Evolutionary conservation across 208 protist species (phyloP).

Genomic region (Leishmania tropica): DNA sequence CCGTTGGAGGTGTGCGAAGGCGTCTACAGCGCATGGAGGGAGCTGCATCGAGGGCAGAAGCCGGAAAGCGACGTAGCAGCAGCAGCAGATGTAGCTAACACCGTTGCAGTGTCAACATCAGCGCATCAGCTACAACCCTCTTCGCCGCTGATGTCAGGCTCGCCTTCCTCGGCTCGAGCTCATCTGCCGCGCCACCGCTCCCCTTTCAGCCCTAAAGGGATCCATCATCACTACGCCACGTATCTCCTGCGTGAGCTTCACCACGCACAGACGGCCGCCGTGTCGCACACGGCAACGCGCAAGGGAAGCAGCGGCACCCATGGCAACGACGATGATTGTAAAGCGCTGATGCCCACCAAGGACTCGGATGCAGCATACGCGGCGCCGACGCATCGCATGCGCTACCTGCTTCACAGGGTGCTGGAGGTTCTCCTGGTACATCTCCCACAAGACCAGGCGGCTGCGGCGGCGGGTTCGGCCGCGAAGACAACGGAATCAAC

Average conservation of each 20-base stretch:
- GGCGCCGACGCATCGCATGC: not conserved
- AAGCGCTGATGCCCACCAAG: not conserved
- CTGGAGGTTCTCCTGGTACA: constrained; percentile 40
- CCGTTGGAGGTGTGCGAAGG: constrained; percentile 30
- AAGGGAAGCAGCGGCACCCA: not conserved
- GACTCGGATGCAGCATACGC: not conserved
- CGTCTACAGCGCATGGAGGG: constrained; percentile 24
- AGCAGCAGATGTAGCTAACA: not conserved
- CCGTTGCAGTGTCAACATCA: not conserved
- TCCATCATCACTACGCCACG: constrained; percentile 21
- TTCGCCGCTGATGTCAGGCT: not conserved
- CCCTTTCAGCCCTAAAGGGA: constrained; percentile 14
- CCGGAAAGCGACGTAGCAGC: no score
- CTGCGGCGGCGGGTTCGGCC: not conserved
- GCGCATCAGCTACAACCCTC: not conserved
- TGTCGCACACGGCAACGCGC: not conserved
- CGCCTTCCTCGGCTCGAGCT: not conserved
- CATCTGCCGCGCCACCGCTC: not conserved
- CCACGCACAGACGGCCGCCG: not conserved
- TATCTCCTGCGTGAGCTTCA: constrained; percentile 2
- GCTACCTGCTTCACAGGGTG: constrained; percentile 16
- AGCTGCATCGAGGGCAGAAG: not conserved
- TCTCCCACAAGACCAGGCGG: constrained; percentile 12
- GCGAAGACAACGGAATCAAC: not conserved
- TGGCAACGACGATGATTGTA: not conserved